Percentiles rank a stretch among this genome's conserved stretches.
These are phyloP conservation scores for Aspergillus chevalieri DNA, from an alignment of 2,329 filamentous ascomycete species.

Conservation along the genomic window DNA sequence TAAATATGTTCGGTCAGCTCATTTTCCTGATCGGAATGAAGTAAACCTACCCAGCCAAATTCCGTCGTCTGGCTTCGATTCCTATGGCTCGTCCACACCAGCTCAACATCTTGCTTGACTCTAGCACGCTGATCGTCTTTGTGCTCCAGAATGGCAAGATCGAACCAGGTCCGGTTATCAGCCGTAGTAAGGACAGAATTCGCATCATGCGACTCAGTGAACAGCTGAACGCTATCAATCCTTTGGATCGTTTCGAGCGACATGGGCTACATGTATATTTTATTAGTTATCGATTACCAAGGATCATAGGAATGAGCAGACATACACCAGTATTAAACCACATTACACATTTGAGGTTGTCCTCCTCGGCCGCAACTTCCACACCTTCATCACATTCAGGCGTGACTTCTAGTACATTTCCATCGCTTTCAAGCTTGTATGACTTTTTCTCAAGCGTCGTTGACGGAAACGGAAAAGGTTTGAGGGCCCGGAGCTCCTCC, in stretches of 20 bases:
- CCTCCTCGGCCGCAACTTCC: neutral
- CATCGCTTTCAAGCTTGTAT: neutral
- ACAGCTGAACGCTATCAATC: neutral
- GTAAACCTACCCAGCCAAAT: constrained; percentile 1
- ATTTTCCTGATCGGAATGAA: too few relatives aligned
- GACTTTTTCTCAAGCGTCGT: neutral
- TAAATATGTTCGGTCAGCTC: too few relatives aligned
- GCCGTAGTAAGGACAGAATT: constrained; percentile 1
- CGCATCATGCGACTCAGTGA: neutral
- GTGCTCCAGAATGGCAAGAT: constrained; percentile 4
- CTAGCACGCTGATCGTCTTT: constrained; percentile 1
- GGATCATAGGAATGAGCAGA: neutral
- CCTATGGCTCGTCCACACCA: constrained; percentile 6
- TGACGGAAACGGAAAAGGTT: neutral
- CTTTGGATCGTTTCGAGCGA: neutral
- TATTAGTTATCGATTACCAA: neutral
- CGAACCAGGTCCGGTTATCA: constrained; percentile 6
- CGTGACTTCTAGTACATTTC: too few relatives aligned
- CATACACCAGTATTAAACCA: neutral
- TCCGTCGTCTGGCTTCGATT: constrained; percentile 1
- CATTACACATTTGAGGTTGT: neutral
- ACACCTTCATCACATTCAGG: too few relatives aligned
- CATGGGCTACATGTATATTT: neutral
- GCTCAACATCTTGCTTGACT: constrained; percentile 1
- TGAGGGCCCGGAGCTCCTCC: neutral